Evolutionary conservation across 768 basidiomycete genomes (phyloP).

Genomic region (Tricholoma matsutake): DNA sequence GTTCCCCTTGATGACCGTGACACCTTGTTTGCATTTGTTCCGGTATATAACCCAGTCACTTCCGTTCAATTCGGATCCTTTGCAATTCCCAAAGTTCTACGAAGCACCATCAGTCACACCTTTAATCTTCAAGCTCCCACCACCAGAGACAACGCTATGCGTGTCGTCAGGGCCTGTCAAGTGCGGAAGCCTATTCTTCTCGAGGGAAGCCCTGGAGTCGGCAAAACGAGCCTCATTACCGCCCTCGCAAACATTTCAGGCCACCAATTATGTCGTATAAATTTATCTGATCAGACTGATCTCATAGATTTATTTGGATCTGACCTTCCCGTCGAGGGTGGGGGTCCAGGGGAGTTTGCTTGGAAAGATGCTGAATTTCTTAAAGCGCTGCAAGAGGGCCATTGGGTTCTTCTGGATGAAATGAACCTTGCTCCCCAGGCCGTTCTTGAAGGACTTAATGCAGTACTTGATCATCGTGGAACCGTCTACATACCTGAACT

Average conservation of each 20-base stretch:
- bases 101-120: constrained; percentile 26
- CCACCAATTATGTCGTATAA: constrained; percentile 85
- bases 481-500: constrained; percentile 94
- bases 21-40: constrained; percentile 20
- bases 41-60: constrained; percentile 30
- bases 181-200: constrained; percentile 87
- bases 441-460: constrained; percentile 94
- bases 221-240: constrained; percentile 90
- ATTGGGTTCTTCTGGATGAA: constrained; percentile 97
- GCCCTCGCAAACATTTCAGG: constrained; percentile 83
- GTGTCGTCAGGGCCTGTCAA: constrained; percentile 88
- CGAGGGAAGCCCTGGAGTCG: constrained; percentile 97
- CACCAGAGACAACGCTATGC: constrained; percentile 81
- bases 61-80: constrained; percentile 72
- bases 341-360: constrained; percentile 85
- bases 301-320: constrained; percentile 95
- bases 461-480: constrained; percentile 93
- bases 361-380: constrained; percentile 99
- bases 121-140: constrained; percentile 92
- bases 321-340: constrained; percentile 92
- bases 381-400: constrained; percentile 87
- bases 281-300: constrained; percentile 97
- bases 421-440: constrained; percentile 99
- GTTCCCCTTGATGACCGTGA: constrained; percentile 42
- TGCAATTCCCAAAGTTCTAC: constrained; percentile 58